Evolutionary conservation across 83 land plant genomes (phyloP), one percentile per base, ranked within the genome.

Genomic region (Picea engelmannii): DNA sequence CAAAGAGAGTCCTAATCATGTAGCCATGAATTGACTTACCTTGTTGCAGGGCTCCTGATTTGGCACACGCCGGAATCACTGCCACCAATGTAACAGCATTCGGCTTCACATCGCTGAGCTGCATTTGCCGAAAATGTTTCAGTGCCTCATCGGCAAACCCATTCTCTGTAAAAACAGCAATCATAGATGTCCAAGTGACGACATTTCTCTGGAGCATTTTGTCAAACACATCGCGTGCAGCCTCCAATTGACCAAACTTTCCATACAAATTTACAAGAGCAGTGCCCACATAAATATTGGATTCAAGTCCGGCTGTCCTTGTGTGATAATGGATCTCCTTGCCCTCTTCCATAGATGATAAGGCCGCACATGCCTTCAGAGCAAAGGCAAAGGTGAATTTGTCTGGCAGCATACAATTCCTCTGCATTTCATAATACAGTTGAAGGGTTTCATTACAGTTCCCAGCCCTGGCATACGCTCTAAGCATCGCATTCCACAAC

Each of bases 171-270:
- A 83, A 92, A n/a, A 89, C 92, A 12, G 91, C 87, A 62, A 92
- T 83, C 25, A 92, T 88, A 66, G 90, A 87, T 3, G 92, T 92
- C 95, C 95, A 92, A 9, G 90, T 13, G 38, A 91, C 86, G 81
- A 93, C 76, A 73, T 76, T 88, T 83, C 85, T 88, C 12, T 75
- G 85, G 0, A 93, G 89, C 87, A 93, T 91, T 80, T 62, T 88
- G 76, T 91, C 90, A 83, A 93, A 91, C 82, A 93, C 74, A 24
- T 78, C 1, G 21, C 84, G 83, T 0, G 93, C 93, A 88, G 84
- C 88, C 8, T 89, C 92, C 82, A 93, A 77, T 60, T 86, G 88
- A 12, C 93, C 93, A 2, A 76, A 85, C 55, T 86, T 88, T 66
- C 87, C 49, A 31, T 31, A 31, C 35, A 31, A 31, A 31, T 31